phyloP scores from a whole-genome alignment of 331 rosid genomes.

The Pyrus hybrid region DNA sequence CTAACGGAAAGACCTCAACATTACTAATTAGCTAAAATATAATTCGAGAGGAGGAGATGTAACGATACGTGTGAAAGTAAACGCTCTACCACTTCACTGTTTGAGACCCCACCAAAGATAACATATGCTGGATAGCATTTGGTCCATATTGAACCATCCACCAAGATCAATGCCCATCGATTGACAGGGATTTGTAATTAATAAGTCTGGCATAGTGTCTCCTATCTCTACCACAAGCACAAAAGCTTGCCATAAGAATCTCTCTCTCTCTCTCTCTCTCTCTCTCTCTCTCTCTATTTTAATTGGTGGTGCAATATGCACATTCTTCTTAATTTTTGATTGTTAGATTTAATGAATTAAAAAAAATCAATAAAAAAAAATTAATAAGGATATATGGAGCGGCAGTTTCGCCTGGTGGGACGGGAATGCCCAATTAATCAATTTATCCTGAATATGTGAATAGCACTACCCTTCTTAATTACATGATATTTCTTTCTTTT shows the following conservation, averaged over 20 bases:
- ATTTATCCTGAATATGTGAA: accelerated
- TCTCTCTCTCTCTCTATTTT: background rate
- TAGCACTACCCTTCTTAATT: too few species aligned
- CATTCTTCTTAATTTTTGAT: too few species aligned
- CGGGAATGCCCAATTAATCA: too few species aligned
- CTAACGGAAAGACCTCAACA: too few species aligned
- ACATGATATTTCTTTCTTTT: too few species aligned
- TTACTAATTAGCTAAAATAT: background rate
- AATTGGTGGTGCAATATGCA: background rate
- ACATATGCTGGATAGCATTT: background rate
- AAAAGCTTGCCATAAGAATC: background rate
- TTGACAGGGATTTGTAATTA: background rate
- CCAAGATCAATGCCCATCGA: background rate
- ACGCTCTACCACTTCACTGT: background rate
- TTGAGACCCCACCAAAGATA: background rate
- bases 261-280: background rate
- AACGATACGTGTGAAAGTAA: background rate
- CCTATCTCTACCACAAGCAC: slow-evolving; percentile 7
- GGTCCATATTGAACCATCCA: background rate
- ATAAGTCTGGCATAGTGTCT: slow-evolving; percentile 2
- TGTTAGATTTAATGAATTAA: too few species aligned
- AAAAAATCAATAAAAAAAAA: too few species aligned
- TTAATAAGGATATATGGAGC: too few species aligned
- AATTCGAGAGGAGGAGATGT: background rate
- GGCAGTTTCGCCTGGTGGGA: too few species aligned